phyloP scores from a whole-genome alignment of 306 rosid genomes.

The Castanea sativa region DNA sequence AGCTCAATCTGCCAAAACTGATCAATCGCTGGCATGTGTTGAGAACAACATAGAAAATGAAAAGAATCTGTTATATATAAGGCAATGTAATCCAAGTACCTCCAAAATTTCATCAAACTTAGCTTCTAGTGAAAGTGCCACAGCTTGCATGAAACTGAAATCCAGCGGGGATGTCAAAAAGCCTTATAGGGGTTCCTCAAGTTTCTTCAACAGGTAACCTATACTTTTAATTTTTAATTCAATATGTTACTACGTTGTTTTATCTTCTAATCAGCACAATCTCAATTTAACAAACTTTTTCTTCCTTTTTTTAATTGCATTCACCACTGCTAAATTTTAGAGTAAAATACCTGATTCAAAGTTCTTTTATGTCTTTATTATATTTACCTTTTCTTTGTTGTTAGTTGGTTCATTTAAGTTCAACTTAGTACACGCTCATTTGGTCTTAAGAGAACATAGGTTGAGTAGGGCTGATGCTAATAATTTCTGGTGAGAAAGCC shows the following conservation, averaged over 20 bases:
- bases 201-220: constrained; percentile 71
- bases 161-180: constrained; percentile 43
- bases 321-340: neutral
- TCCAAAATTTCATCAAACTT: constrained; percentile 29
- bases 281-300: neutral
- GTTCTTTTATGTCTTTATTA: neutral
- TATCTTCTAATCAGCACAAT: neutral
- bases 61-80: constrained; percentile 26
- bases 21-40: constrained; percentile 25
- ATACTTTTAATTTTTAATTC: constrained; percentile 18
- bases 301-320: neutral
- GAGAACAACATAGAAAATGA: constrained; percentile 31
- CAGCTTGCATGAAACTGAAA: constrained; percentile 27
- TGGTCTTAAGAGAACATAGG: neutral
- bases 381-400: neutral
- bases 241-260: constrained; percentile 5
- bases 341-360: neutral
- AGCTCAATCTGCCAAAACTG: constrained; percentile 29
- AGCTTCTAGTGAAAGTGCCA: constrained; percentile 24
- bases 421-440: neutral
- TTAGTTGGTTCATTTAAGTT: neutral
- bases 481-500: neutral
- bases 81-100: constrained; percentile 38
- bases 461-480: neutral
- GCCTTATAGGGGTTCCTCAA: constrained; percentile 44